phyloP scores from a whole-genome alignment of 306 rosid species.

The Rosa persica region DNA sequence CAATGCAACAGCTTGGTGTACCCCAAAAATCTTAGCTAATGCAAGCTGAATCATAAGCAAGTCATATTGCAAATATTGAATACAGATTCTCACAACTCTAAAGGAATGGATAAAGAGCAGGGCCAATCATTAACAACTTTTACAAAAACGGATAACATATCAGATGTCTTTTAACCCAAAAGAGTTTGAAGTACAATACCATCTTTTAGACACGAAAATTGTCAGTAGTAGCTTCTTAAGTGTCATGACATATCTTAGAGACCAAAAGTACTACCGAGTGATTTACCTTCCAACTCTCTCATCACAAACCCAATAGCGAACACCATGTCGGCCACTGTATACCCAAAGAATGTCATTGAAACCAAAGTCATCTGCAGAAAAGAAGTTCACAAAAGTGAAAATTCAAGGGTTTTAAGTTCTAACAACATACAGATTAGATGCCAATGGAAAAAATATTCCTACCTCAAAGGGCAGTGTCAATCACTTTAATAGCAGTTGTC shows the following conservation, averaged over 20 bases:
- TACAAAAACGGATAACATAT: too few relatives aligned
- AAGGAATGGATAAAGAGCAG: too few relatives aligned
- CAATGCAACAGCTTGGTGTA: too few relatives aligned
- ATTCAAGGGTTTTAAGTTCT: background rate
- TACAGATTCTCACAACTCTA: too few relatives aligned
- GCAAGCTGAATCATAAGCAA: too few relatives aligned
- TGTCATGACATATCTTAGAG: background rate
- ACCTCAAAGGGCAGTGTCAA: constrained; percentile 82
- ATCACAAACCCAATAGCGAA: constrained; percentile 97
- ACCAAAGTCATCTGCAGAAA: constrained; percentile 78
- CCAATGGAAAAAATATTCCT: constrained; percentile 10
- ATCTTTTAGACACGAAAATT: too few relatives aligned
- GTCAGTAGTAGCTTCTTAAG: background rate
- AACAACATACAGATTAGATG: constrained; percentile 2
- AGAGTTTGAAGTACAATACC: too few relatives aligned
- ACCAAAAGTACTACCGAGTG: constrained; percentile 13
- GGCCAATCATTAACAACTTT: too few relatives aligned
- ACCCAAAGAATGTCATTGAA: constrained; percentile 86
- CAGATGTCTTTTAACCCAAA: too few relatives aligned
- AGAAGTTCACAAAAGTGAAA: constrained; percentile 7
- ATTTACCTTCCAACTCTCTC: constrained; percentile 76
- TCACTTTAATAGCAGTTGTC: constrained; percentile 88
- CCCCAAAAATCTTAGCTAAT: too few relatives aligned
- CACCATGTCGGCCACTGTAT: constrained; percentile 95
- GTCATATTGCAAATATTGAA: too few relatives aligned